Evolutionary conservation across 177 flowering plant genomes (phyloP), one percentile per base, ranked within the genome.

Genomic region (Tripterygium wilfordii): DNA sequence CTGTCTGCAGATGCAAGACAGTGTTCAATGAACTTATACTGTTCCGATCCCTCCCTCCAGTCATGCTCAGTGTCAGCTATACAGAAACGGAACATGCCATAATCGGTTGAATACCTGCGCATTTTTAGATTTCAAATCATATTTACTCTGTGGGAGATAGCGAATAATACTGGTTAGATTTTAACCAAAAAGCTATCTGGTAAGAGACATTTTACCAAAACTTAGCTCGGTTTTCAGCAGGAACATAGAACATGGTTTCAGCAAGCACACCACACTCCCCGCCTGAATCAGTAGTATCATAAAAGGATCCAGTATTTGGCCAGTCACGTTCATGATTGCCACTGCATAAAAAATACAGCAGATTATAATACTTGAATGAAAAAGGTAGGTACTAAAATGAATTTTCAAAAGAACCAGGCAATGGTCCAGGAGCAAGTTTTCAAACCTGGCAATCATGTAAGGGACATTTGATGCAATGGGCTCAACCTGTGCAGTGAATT

Each of bases 201-300:
- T n/a, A n/a, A n/a, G n/a, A n/a, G n/a, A n/a, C n/a, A n/a, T n/a
- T n/a, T 65, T 70, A 80, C 92, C 88, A 84, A 39, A 71, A 79
- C 46, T 81, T 84, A 3, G 85, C 85, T 45, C 83, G 60, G 57
- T 84, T 79, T 45, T 84, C 82, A 10, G 87, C 82, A 20, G 94
- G 94, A 46, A 75, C 80, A 47, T 75, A 82, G 38, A 69, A 85
- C 79, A 79, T 79, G 49, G 82, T 85, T 68, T 85, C 71, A 17
- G 84, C 80, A 1, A 44, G 68, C 60, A 83, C 95, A 21, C 89
- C 94, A 61, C 87, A 85, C 58, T 85, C 94, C 2, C 94, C 94
- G 45, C 94, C 88, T 0, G 86, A 85, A 60, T 79, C 84, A 2
- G 5, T 13, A 8, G 28, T 51, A 21, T 64, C 63, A 51, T 79